Conservation (phyloP, 176 grass and related monocot species). For the Microstegium vimineum region DNA sequence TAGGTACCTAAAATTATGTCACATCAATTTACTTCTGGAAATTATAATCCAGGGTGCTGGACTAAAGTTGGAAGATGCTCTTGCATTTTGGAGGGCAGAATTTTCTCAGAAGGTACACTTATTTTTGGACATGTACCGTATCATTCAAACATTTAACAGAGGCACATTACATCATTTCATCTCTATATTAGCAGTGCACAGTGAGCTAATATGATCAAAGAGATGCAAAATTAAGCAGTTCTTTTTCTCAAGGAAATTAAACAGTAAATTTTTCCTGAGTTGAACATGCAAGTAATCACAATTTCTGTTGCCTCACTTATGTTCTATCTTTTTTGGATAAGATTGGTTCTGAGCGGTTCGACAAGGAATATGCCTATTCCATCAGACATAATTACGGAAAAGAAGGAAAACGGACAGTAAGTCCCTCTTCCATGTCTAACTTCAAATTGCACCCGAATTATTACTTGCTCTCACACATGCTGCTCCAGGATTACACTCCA, state of each 20-base stretch:
- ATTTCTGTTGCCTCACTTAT: constrained; percentile 25
- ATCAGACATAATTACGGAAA: constrained; percentile 96
- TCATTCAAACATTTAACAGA: not conserved
- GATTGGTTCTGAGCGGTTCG: constrained; percentile 86
- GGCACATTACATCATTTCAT: not conserved
- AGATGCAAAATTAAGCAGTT: not conserved
- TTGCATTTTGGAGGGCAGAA: constrained; percentile 90
- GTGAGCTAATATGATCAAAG: constrained; percentile 1
- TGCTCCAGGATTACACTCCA: constrained; percentile 89
- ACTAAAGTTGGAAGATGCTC: constrained; percentile 94
- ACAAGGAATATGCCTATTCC: constrained; percentile 93
- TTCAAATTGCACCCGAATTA: not conserved
- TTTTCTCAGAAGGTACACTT: constrained; percentile 93
- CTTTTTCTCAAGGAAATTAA: not conserved
- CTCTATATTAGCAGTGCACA: not conserved
- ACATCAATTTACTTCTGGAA: not conserved
- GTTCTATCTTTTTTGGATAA: constrained; percentile 33
- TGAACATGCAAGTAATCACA: not conserved
- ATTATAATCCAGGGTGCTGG: constrained; percentile 66
- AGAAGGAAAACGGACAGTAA: constrained; percentile 95
- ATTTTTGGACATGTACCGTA: not conserved
- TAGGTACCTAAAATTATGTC: constrained; percentile 1
- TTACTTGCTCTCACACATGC: constrained; percentile 25
- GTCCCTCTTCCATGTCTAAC: not conserved
- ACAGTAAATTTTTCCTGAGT: not conserved